phyloP scores from a whole-genome alignment of 2,329 filamentous ascomycete species.

The Colletotrichum siamense region DNA sequence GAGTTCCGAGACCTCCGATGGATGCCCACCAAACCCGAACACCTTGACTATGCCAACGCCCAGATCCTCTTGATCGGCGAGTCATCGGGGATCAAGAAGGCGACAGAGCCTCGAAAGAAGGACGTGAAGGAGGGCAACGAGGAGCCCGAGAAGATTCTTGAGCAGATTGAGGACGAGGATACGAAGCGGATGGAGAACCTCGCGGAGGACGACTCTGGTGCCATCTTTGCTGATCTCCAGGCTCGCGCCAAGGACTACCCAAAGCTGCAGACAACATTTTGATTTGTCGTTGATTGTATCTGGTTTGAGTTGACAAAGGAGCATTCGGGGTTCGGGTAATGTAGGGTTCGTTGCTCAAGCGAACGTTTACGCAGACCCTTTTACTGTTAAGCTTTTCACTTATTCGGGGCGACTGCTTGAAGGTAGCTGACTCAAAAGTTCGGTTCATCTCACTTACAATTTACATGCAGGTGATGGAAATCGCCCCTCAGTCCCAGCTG shows the following conservation, averaged over 20 bases:
- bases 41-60: slow-evolving; percentile 76
- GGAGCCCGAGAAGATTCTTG: slow-evolving; percentile 72
- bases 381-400: not conserved
- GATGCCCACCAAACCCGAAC: slow-evolving; percentile 74
- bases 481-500: not conserved
- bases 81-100: slow-evolving; percentile 60
- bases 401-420: not conserved
- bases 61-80: slow-evolving; percentile 84
- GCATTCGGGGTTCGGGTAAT: not conserved
- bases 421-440: not conserved
- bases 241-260: slow-evolving; percentile 65
- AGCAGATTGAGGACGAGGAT: slow-evolving; percentile 79
- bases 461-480: not conserved
- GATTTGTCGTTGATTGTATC: not conserved
- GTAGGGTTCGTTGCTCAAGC: not conserved
- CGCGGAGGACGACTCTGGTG: slow-evolving; percentile 48
- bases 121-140: slow-evolving; percentile 66
- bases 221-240: slow-evolving; percentile 54
- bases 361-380: not conserved
- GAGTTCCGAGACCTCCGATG: slow-evolving; percentile 78
- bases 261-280: slow-evolving; percentile 64
- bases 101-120: slow-evolving; percentile 57
- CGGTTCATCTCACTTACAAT: not conserved
- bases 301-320: not conserved
- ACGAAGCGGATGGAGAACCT: slow-evolving; percentile 65